Evolutionary conservation across 345 rosid species (phyloP).

Genomic region (Euclidium syriacum): DNA sequence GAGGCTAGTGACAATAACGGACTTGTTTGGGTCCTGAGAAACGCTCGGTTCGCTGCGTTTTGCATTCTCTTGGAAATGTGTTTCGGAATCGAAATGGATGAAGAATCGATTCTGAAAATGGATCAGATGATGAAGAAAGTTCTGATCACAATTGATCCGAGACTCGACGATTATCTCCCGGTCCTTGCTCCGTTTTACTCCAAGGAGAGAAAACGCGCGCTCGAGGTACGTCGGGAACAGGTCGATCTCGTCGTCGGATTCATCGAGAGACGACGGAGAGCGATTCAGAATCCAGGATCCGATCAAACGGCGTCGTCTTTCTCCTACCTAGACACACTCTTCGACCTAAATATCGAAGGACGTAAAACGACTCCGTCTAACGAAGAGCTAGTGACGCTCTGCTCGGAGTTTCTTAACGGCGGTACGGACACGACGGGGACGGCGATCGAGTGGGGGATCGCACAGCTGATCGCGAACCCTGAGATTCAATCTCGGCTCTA

Average conservation of each 20-base stretch:
- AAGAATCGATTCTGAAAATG: conserved; percentile 50
- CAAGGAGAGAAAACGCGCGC: conserved; percentile 54
- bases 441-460: conserved; percentile 89
- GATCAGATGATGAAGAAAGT: conserved; percentile 69
- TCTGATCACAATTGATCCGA: conserved; percentile 52
- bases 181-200: conserved; percentile 69
- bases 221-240: conserved; percentile 56
- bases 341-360: conserved; percentile 55
- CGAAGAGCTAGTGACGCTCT: conserved; percentile 71
- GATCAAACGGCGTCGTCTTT: conserved; percentile 55
- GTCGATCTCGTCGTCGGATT: conserved; percentile 46
- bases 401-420: conserved; percentile 84
- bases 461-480: conserved; percentile 64
- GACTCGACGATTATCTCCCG: conserved; percentile 87
- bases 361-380: conserved; percentile 52
- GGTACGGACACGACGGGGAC: conserved; percentile 90
- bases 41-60: conserved; percentile 73
- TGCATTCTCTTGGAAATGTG: conserved; percentile 72
- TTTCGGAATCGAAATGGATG: conserved; percentile 83
- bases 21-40: conserved; percentile 63
- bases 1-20: conserved; percentile 54
- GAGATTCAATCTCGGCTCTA: conserved; percentile 53
- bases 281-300: conserved; percentile 44
- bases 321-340: conserved; percentile 81
- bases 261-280: conserved; percentile 52